Evolutionary conservation across 371 early-diverging fungal species (phyloP).

Genomic region (Encephalitozoon cuniculi): DNA sequence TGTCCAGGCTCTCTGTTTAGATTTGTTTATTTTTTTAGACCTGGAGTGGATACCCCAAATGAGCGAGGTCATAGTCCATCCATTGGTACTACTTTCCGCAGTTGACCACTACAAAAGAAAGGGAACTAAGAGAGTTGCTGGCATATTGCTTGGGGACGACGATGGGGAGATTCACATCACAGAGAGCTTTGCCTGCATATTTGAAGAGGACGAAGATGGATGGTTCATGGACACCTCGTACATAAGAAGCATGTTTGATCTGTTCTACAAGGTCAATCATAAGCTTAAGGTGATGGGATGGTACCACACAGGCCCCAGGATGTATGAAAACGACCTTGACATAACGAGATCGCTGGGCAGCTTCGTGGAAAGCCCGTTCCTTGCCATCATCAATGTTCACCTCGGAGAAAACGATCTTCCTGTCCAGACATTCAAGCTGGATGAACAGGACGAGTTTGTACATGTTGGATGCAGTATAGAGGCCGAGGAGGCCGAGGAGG

Average conservation of each 20-base stretch:
- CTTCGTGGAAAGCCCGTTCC: slow-evolving; percentile 75
- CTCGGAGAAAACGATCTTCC: slow-evolving; percentile 43
- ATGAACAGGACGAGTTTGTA: slow-evolving; percentile 77
- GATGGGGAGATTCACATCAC: slow-evolving; percentile 77
- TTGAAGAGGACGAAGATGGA: slow-evolving; percentile 78
- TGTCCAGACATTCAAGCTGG: slow-evolving; percentile 68
- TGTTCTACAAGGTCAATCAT: slow-evolving; percentile 96
- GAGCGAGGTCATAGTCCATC: slow-evolving; percentile 57
- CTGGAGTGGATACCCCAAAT: neutral
- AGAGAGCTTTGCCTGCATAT: slow-evolving; percentile 96
- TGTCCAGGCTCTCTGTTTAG: neutral
- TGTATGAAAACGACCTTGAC: slow-evolving; percentile 86
- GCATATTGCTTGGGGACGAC: slow-evolving; percentile 86
- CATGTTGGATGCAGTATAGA: slow-evolving; percentile 86
- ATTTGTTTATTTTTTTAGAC: slow-evolving; percentile 12
- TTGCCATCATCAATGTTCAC: slow-evolving; percentile 59
- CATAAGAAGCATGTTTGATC: slow-evolving; percentile 91
- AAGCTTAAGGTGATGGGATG: slow-evolving; percentile 95
- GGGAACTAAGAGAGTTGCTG: slow-evolving; percentile 85
- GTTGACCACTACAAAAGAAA: slow-evolving; percentile 97
- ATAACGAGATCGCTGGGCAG: slow-evolving; percentile 91
- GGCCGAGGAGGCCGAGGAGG: slow-evolving; percentile 98
- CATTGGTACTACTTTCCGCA: slow-evolving; percentile 88
- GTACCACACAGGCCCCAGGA: slow-evolving; percentile 97
- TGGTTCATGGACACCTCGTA: slow-evolving; percentile 99